Evolutionary conservation across 192 early-diverging fungal species (phyloP).

Genomic region (Glomus cerebriforme): DNA sequence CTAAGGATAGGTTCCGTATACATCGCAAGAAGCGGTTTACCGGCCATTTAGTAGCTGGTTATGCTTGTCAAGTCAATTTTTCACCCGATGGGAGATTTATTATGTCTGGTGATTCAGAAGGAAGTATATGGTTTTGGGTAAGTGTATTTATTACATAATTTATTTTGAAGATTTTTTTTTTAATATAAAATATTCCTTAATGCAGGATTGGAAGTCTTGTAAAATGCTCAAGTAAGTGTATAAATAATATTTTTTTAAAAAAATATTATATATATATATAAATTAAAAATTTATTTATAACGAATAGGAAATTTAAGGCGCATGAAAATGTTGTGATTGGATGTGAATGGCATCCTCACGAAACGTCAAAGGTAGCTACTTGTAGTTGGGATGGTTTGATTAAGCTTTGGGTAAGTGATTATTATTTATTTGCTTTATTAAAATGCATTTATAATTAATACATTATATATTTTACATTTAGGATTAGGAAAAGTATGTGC

Average conservation of each 20-base stretch:
- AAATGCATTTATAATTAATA: background rate
- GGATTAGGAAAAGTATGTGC: background rate
- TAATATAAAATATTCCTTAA: background rate
- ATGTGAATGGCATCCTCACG: conserved; percentile 96
- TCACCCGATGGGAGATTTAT: conserved; percentile 89
- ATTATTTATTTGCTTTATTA: background rate
- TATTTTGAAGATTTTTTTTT: background rate
- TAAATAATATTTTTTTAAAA: too few species aligned
- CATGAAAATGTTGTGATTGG: conserved; percentile 91
- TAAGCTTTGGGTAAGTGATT: conserved; percentile 72
- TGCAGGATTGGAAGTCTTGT: conserved; percentile 85
- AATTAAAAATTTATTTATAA: background rate
- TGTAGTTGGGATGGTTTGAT: conserved; percentile 95
- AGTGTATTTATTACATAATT: background rate
- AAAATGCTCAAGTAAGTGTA: conserved; percentile 66
- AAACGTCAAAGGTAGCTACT: conserved; percentile 87
- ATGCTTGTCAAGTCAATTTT: conserved; percentile 93
- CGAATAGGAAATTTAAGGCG: conserved; percentile 75
- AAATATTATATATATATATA: background rate
- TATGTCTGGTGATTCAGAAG: conserved; percentile 89
- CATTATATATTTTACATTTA: background rate
- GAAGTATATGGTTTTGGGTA: conserved; percentile 89
- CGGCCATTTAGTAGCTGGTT: conserved; percentile 95
- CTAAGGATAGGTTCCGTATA: conserved; percentile 79
- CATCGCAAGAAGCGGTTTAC: conserved; percentile 90